Evolutionary conservation across 2,329 filamentous ascomycete species (phyloP).

Genomic region (Beauveria brongniartii): DNA sequence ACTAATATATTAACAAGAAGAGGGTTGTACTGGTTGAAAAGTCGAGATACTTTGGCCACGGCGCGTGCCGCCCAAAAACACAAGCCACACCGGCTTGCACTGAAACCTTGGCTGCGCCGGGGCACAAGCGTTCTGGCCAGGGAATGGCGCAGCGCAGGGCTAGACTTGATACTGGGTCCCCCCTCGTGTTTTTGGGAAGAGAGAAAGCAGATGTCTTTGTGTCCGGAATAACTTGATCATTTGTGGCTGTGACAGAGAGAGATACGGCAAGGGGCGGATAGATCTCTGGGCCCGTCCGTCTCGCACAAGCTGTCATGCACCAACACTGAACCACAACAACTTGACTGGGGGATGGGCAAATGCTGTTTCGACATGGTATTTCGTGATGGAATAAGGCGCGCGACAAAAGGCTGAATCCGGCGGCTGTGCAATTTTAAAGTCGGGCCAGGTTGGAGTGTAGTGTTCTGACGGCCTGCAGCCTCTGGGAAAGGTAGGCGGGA

Average conservation of each 20-base stretch:
- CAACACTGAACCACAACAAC: no score
- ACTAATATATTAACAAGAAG: no score
- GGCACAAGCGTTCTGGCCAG: neutral
- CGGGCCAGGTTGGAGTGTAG: neutral
- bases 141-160: neutral
- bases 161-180: neutral
- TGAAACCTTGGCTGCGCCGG: slow-evolving; percentile 5
- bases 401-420: neutral
- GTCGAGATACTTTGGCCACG: neutral
- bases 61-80: neutral
- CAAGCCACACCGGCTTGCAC: neutral
- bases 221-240: no score
- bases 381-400: neutral
- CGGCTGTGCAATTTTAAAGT: slow-evolving; percentile 1
- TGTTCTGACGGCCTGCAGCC: neutral
- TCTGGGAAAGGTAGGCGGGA: no score
- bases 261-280: no score
- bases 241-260: no score
- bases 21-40: no score
- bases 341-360: no score
- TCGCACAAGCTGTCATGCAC: neutral
- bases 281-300: neutral
- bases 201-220: no score
- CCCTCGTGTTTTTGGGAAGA: neutral
- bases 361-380: no score